Percentiles rank a stretch among this genome's conserved stretches.
These are phyloP conservation scores for Capsicum rhomboideum DNA, from an alignment of 257 asterid species.

Conservation along the genomic window DNA sequence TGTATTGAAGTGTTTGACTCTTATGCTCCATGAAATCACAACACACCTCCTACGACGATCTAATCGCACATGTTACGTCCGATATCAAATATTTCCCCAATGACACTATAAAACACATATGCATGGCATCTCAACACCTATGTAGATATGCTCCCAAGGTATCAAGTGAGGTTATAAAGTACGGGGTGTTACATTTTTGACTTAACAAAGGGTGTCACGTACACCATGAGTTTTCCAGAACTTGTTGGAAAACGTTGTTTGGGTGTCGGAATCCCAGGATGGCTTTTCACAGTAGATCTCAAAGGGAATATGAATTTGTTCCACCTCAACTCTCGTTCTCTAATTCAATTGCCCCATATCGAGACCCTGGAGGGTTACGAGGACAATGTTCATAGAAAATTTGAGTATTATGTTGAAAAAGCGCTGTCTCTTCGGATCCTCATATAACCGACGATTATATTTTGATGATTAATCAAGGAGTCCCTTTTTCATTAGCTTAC, in stretches of 20 bases:
- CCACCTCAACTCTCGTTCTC: background rate
- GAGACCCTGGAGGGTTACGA: background rate
- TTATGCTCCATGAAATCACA: too few species aligned
- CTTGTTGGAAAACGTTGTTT: background rate
- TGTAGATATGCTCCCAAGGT: too few species aligned
- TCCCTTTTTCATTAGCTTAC: background rate
- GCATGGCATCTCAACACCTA: too few species aligned
- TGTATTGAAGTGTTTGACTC: too few species aligned
- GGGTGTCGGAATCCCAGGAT: background rate
- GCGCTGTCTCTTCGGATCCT: background rate
- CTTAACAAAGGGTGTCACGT: background rate
- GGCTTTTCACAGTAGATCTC: background rate
- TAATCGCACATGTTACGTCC: too few species aligned
- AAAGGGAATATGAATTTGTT: background rate
- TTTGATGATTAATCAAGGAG: background rate
- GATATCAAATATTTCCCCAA: too few species aligned
- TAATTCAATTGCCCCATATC: background rate
- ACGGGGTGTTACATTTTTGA: too few species aligned
- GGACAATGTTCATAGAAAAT: background rate
- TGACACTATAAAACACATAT: too few species aligned
- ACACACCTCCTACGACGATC: too few species aligned
- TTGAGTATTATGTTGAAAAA: background rate
- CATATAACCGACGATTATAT: background rate
- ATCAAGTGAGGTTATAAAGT: too few species aligned
- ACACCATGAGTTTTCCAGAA: background rate